phyloP scores from a whole-genome alignment of 257 asterid genomes.

The Forsythia viridissima region DNA sequence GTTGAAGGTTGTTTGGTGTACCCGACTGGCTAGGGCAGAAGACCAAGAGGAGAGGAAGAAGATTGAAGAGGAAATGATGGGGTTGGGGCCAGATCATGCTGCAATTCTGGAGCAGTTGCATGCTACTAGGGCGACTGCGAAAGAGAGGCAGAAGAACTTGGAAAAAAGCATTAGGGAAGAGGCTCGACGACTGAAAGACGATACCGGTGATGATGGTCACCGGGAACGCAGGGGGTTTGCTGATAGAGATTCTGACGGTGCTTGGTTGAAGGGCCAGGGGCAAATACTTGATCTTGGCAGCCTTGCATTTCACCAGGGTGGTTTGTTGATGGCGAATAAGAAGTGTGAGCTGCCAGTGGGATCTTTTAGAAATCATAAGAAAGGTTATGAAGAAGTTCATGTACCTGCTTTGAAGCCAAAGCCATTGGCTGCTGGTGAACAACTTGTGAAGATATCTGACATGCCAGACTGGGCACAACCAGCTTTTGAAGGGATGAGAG shows the following conservation, averaged over 20 bases:
- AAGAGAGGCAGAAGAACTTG: constrained; percentile 20
- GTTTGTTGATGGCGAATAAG: constrained; percentile 18
- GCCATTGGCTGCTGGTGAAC: constrained; percentile 12
- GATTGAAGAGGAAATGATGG: constrained; percentile 2
- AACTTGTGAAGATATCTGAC: constrained; percentile 7
- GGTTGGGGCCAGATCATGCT: constrained; percentile 15
- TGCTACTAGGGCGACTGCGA: constrained; percentile 22
- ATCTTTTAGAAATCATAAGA: constrained; percentile 14
- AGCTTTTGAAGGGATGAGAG: constrained; percentile 11
- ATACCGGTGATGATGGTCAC: constrained; percentile 10
- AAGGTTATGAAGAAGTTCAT: constrained; percentile 17
- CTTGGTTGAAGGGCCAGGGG: constrained; percentile 11
- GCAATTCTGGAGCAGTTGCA: constrained; percentile 24
- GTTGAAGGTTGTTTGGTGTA: constrained; percentile 16
- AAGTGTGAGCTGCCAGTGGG: constrained; percentile 23
- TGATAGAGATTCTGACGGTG: constrained; percentile 10
- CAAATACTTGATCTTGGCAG: constrained; percentile 14
- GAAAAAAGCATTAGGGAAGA: constrained; percentile 22
- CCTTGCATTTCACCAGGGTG: constrained; percentile 18
- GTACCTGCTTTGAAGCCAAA: constrained; percentile 19
- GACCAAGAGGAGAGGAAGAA: constrained; percentile 5
- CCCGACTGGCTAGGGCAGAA: neutral
- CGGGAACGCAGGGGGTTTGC: constrained; percentile 1
- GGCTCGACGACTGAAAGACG: constrained; percentile 18
- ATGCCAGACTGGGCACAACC: constrained; percentile 12